Evolutionary conservation across 345 rosid species (phyloP), one percentile per base, ranked within the genome.

Genomic region (Rhodamnia argentea): DNA sequence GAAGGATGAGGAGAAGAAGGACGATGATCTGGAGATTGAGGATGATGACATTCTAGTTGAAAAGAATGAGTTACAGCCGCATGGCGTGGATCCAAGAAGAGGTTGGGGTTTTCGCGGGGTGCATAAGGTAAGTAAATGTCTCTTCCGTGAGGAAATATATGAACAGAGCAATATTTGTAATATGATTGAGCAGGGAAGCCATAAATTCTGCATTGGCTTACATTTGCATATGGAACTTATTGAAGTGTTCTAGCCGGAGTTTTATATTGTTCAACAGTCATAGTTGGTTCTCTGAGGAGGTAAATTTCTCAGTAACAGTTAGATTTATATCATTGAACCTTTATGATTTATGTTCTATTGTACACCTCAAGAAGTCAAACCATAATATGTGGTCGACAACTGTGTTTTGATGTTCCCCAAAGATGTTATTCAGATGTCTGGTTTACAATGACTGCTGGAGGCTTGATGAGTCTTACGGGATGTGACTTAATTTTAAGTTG

Each of bases 61-160:
- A 13, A 97, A 89, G 91, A 92, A 90, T 52, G 98, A 92, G 89
- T 87, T 91, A 64, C 88, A 87, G 82, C 94, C 93, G 85, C 99
- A 94, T n/a, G 94, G 97, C 29, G 99, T 97, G 83, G 95, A 94
- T 91, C 99, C 99, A 18, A 90, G 88, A 87, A 96, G 90, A 88
- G 99, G 99, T 75, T 97, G 99, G 99, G 93, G 90, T 27, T 95
- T 88, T 84, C 99, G 99, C 57, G 99, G 99, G 84, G 99, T 97
- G 13, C 99, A 95, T 85, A 93, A 91, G 98, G 99, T 96, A 94
- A 32, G 83, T 52, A 52, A 26, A 4, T 56, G 84, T 52, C 26
- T 53, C 42, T 29, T 27, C 84, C 37, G 51, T 83, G 84, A 22
- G 84, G 23, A 52, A 29, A 51, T 32, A 52, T 32, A 7, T 20